phyloP scores from a whole-genome alignment of 208 protist genomes.

The Tritrichomonas foetus region DNA sequence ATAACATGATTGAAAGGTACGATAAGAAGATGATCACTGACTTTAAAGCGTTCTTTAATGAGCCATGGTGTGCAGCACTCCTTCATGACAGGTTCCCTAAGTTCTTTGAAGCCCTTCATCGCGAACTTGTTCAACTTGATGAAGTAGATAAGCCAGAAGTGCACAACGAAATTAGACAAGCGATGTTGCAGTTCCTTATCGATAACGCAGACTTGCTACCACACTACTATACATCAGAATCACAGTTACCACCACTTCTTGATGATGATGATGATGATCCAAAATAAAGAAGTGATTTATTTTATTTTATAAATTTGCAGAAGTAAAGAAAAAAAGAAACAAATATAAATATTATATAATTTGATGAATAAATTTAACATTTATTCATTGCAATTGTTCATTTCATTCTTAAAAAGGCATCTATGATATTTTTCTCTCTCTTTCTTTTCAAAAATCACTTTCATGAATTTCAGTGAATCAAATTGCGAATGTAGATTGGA shows the following conservation, averaged over 20 bases:
- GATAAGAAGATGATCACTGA: slow-evolving; percentile 4
- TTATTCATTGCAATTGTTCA: no score
- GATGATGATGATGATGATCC: background rate
- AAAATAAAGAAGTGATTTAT: no score
- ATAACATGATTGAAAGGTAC: slow-evolving; percentile 28
- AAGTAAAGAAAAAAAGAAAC: no score
- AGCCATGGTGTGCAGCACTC: background rate
- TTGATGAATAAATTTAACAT: no score
- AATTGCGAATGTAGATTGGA: no score
- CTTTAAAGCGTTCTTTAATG: background rate
- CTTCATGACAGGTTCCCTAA: background rate
- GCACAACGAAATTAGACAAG: background rate
- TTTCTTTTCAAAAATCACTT: no score
- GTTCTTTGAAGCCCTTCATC: background rate
- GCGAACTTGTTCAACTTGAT: background rate
- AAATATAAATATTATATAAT: no score
- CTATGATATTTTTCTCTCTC: no score
- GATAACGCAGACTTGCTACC: slow-evolving; percentile 12
- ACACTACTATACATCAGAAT: background rate
- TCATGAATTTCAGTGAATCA: no score
- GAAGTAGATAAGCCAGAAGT: background rate
- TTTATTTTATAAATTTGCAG: no score
- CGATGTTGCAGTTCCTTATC: background rate
- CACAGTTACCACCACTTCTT: background rate
- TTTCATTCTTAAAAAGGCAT: no score